phyloP scores from a whole-genome alignment of 2,329 filamentous ascomycete species.

The Alternaria sp. region DNA sequence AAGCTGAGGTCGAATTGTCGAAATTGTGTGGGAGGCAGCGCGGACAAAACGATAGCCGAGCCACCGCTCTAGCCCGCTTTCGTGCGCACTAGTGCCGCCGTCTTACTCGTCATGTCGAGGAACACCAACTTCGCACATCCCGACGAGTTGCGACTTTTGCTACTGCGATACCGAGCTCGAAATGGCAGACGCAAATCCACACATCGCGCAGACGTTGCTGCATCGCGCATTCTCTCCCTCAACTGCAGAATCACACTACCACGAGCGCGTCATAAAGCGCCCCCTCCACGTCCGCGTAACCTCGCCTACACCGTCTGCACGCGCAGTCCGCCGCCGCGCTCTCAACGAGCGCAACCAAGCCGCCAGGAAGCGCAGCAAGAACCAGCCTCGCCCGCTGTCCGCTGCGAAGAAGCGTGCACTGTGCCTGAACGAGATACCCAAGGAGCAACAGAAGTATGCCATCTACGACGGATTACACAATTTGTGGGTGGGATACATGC shows the following conservation, averaged over 20 bases:
- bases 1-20: conserved; percentile 17
- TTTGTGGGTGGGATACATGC: conserved; percentile 86
- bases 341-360: conserved; percentile 54
- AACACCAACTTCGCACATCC: not conserved
- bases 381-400: conserved; percentile 73
- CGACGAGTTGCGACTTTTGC: not conserved
- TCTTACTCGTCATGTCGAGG: conserved; percentile 6
- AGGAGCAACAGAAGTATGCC: conserved; percentile 71
- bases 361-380: conserved; percentile 44
- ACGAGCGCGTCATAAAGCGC: conserved; percentile 82
- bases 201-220: conserved; percentile 65
- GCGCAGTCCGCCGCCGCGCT: conserved; percentile 55
- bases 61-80: conserved; percentile 15
- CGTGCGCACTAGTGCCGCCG: conserved; percentile 6
- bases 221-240: conserved; percentile 79
- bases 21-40: conserved; percentile 13
- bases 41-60: conserved; percentile 26
- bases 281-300: conserved; percentile 79
- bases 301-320: conserved; percentile 65
- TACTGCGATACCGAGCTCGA: not conserved
- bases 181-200: conserved; percentile 27
- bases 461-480: conserved; percentile 78
- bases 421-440: conserved; percentile 76
- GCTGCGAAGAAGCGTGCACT: conserved; percentile 77
- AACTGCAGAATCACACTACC: conserved; percentile 73